Evolutionary conservation across 805 yeast genomes (phyloP), one percentile per base, ranked within the genome.

Genomic region (Candida vaughaniae): DNA sequence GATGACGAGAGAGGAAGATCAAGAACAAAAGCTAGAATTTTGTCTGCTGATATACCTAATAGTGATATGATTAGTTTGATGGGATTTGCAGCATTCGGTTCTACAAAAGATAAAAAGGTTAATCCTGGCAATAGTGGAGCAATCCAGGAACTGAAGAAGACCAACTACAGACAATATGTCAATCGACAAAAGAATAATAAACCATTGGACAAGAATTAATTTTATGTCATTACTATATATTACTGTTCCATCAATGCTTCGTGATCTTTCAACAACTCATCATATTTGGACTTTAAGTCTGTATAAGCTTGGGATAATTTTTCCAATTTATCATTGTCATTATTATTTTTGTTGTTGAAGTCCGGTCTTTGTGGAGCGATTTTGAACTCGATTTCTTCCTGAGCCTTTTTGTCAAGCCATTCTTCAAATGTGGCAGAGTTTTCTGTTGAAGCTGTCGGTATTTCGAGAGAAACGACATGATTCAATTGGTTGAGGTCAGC

Each of bases 31-130:
- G 47, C 56, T 17, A 49, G 49, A 6, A 42, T 45, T 6, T 42
- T 26, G 11, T 36, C 40, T 5, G 39, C 36, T 15, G 45, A 47
- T 15, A 51, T 53, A 23, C 41, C 39, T 2, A 53, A 51, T 3
- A 43, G 45, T 2, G 57, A 58, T 20, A 59, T 75, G 69, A 56
- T 64, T 45, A 55, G 64, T 36, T 36, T 78, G 33, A 77, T 80
- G 82, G 86, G 86, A 5, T 78, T 79, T 48, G 62, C 68, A 2
- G 72, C 74, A 1, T 78, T 79, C 53, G 71, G 39, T 5, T 25
- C 31, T 77, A 78, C 85, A 5, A 79, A 79, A 51, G 74, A 77
- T 28, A 75, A 76, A 45, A 74, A 75, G 31, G 83, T 78, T 5
- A 55, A 55, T 25, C 80, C 78, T 2, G 56, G 71, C 3, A 64